These are phyloP conservation scores for Rhizophagus clarus DNA, from an alignment of 192 early-diverging fungal genomes.

Conservation along the genomic window DNA sequence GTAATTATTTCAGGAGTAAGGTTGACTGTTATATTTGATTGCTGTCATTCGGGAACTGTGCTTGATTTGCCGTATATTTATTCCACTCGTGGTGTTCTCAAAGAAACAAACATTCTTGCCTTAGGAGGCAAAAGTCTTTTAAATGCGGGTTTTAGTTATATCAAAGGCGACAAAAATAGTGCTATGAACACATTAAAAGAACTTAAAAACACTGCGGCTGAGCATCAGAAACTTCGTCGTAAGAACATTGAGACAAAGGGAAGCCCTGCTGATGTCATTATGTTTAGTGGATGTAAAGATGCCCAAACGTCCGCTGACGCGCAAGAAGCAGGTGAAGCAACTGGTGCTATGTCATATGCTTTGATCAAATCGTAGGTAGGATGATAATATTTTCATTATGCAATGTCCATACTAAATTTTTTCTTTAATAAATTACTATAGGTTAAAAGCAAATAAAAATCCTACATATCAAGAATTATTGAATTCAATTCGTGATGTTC, in stretches of 20 bases:
- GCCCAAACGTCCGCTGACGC: conserved; percentile 81
- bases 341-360: conserved; percentile 77
- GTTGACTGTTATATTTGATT: conserved; percentile 82
- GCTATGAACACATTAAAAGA: conserved; percentile 34
- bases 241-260: conserved; percentile 39
- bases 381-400: background rate
- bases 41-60: conserved; percentile 81
- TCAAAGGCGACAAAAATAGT: conserved; percentile 43
- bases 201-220: conserved; percentile 38
- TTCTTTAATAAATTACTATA: background rate
- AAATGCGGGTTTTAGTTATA: conserved; percentile 50
- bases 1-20: conserved; percentile 52
- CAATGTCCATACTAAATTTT: conserved; percentile 30
- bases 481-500: conserved; percentile 64
- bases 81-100: conserved; percentile 61
- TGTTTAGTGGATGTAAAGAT: conserved; percentile 86
- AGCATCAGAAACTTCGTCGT: conserved; percentile 26
- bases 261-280: conserved; percentile 69
- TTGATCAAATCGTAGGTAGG: conserved; percentile 53
- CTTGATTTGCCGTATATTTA: conserved; percentile 82
- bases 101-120: conserved; percentile 47
- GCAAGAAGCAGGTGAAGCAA: conserved; percentile 56
- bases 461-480: conserved; percentile 73
- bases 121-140: conserved; percentile 45
- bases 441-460: conserved; percentile 56